These are phyloP conservation scores for Ambrosia hybrid DNA, from an alignment of 140 eudicot genomes.

Conservation along the genomic window DNA sequence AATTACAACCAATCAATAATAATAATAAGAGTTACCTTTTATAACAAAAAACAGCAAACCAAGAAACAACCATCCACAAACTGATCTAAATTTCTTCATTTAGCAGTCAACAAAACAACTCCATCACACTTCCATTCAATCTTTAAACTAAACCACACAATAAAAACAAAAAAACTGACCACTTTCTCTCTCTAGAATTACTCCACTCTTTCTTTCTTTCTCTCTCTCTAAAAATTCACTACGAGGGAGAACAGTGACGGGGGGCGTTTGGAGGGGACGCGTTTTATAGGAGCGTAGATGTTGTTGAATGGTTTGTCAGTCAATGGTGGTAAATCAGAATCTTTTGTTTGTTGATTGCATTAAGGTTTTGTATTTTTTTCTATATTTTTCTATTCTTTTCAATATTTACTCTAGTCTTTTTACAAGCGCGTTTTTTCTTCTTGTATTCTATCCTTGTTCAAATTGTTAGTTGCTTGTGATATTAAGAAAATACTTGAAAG, in stretches of 20 bases:
- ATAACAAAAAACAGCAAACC: conserved; percentile 23
- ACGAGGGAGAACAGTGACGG: no score
- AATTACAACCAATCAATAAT: no score
- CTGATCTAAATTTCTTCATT: conserved; percentile 32
- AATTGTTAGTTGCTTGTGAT: no score
- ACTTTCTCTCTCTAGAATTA: conserved; percentile 18
- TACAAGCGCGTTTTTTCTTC: no score
- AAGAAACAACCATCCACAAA: conserved; percentile 14
- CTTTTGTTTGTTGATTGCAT: neutral
- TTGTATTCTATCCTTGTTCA: no score
- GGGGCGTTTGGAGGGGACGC: conserved; percentile 9
- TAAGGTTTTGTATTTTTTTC: no score
- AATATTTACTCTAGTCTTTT: no score
- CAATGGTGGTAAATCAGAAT: neutral
- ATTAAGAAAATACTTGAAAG: no score
- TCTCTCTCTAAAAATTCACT: no score
- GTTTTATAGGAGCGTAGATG: conserved; percentile 22
- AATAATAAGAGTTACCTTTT: conserved; percentile 16
- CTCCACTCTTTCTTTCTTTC: no score
- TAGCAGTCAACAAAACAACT: conserved; percentile 2
- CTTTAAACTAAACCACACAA: conserved; percentile 35
- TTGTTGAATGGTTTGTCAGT: neutral
- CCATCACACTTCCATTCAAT: conserved; percentile 13
- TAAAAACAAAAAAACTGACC: conserved; percentile 16
- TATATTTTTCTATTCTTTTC: no score